A percentile compares a stretch with the other conserved stretches of the same genome.
Conservation (phyloP, 768 basidiomycete species). For the Mycena vulgaris region DNA sequence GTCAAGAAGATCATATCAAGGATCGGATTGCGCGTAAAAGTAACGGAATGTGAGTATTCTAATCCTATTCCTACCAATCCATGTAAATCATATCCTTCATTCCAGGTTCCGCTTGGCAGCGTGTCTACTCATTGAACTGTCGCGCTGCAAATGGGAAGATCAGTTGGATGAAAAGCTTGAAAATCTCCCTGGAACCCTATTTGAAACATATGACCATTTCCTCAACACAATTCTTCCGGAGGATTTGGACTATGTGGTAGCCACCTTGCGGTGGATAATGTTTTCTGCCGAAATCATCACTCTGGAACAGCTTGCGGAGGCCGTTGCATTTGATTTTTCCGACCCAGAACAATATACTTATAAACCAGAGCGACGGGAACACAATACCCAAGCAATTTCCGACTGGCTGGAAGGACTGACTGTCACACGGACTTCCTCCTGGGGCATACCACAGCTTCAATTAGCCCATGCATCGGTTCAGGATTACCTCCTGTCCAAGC, state of each 20-base stretch:
- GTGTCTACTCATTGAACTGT: constrained; percentile 5
- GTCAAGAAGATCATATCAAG: too few relatives aligned
- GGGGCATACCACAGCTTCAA: not conserved
- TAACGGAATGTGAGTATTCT: too few relatives aligned
- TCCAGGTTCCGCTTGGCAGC: constrained; percentile 12
- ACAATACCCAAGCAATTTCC: not conserved
- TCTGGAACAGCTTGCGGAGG: not conserved
- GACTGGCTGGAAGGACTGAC: not conserved
- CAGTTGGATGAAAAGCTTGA: not conserved
- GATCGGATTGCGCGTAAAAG: too few relatives aligned
- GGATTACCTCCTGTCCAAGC: too few relatives aligned
- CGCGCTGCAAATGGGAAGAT: not conserved
- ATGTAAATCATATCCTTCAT: too few relatives aligned
- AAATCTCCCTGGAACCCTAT: not conserved
- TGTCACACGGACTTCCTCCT: too few relatives aligned
- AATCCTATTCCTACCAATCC: not conserved
- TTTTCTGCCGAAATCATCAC: not conserved
- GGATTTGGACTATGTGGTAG: not conserved
- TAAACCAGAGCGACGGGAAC: not conserved
- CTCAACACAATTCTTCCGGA: not conserved
- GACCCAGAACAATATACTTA: not conserved
- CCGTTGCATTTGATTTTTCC: constrained; percentile 13
- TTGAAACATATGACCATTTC: constrained; percentile 12
- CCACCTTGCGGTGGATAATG: not conserved
- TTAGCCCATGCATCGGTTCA: not conserved